Evolutionary conservation across 495 filamentous ascomycete genomes (phyloP).

Genomic region (Penicillium odoratum): DNA sequence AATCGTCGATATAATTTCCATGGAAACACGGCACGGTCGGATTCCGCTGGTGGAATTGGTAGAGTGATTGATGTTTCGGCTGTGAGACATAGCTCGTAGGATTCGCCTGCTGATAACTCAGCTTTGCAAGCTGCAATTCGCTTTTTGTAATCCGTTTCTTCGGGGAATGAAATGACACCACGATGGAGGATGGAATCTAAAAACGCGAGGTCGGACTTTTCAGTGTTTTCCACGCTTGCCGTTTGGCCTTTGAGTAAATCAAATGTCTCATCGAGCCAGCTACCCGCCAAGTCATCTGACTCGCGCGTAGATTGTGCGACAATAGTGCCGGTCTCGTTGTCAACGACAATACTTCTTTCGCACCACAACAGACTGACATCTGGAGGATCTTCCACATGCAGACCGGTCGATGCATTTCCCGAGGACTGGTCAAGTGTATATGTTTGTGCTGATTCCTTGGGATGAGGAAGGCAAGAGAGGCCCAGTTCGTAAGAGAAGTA

Average conservation of each 20-base stretch:
- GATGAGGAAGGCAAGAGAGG: conserved; percentile 50
- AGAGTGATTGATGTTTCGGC: conserved; percentile 65
- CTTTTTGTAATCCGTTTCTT: conserved; percentile 56
- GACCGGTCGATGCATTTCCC: conserved; percentile 3
- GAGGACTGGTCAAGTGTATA: neutral
- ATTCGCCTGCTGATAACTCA: conserved; percentile 73
- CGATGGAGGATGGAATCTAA: conserved; percentile 36
- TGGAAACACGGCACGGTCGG: conserved; percentile 29
- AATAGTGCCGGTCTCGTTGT: conserved; percentile 60
- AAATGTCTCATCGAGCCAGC: conserved; percentile 42
- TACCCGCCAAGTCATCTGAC: conserved; percentile 30
- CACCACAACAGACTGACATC: conserved; percentile 80
- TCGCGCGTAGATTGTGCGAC: conserved; percentile 63
- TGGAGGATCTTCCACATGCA: conserved; percentile 48
- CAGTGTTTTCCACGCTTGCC: neutral
- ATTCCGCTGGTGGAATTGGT: conserved; percentile 24
- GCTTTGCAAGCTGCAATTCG: conserved; percentile 71
- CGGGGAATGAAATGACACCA: conserved; percentile 42
- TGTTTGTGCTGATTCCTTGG: conserved; percentile 20
- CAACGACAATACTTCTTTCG: conserved; percentile 76
- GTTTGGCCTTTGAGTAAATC: conserved; percentile 21
- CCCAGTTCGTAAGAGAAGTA: conserved; percentile 90
- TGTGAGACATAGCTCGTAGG: conserved; percentile 92
- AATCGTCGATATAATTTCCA: conserved; percentile 77
- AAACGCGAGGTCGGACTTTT: conserved; percentile 22